A percentile compares a stretch with the other conserved stretches of the same genome.
Evolutionary conservation across 768 basidiomycete genomes (phyloP).

Genomic region (Calocybe gangraenosa): DNA sequence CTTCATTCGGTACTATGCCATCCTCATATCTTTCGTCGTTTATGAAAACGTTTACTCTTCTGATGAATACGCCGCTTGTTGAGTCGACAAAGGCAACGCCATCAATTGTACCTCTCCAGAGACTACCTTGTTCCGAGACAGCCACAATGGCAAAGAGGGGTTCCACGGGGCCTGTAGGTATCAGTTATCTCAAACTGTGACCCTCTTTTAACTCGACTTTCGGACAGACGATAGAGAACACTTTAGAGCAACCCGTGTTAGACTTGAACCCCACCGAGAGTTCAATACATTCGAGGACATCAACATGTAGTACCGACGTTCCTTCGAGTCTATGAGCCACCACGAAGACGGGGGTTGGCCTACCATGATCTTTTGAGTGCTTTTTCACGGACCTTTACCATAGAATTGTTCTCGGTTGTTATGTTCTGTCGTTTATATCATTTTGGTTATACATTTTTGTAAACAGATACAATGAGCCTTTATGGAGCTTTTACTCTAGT

Average conservation of each 20-base stretch:
- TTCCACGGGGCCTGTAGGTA: constrained; percentile 5
- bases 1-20: constrained; percentile 8
- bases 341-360: too few relatives aligned
- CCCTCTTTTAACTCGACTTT: not conserved
- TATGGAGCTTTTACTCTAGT: too few relatives aligned
- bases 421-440: too few relatives aligned
- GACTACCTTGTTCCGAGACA: constrained; percentile 10
- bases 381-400: not conserved
- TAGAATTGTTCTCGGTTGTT: not conserved
- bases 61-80: constrained; percentile 32
- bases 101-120: constrained; percentile 23
- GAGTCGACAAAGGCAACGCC: constrained; percentile 19
- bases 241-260: not conserved
- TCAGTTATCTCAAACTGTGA: not conserved
- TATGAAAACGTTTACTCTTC: constrained; percentile 24
- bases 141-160: constrained; percentile 1
- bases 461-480: too few relatives aligned
- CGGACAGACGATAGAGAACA: not conserved
- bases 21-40: constrained; percentile 19
- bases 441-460: too few relatives aligned
- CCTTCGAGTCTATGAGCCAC: not conserved
- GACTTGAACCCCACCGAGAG: not conserved
- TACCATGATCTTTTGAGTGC: too few relatives aligned
- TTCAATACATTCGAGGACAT: constrained; percentile 1
- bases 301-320: not conserved